Evolutionary conservation across 1,284 basidiomycete species (phyloP), one percentile per base, ranked within the genome.

Genomic region (Dichomitus squalens): DNA sequence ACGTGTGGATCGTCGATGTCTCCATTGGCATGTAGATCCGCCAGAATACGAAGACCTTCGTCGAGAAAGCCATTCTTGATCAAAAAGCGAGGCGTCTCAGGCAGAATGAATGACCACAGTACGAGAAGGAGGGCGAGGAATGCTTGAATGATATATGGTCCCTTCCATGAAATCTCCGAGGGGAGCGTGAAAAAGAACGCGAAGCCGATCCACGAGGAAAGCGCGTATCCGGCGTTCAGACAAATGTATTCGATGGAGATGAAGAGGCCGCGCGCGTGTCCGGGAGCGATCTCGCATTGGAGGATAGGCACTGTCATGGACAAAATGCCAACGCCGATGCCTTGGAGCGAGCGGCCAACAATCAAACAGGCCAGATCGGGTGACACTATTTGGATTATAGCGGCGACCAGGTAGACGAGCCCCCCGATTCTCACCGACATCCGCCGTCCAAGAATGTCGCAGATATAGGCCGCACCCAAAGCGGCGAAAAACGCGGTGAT

Each of bases 11-110:
- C 73, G 57, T 71, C 70, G 16, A 72, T 60, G 58, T 83, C 76
- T 31, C 81, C 79, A 1, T 60, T 69, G 0, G 74, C 77, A 49
- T 84, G 80, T 16, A 84, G 72, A 59, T 83, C 80, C 11, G 82
- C 80, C 14, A 83, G 72, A 16, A 75, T 71, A 12, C 57, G 68
- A 6, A 82, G 65, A 3, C 76, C 82, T 63, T 83, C 80, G 49
- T 71, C 60, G 18, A 71, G 67, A 66, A 80, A 79, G 3, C 79
- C 82, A 46, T 81, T 79, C 61, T 76, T 76, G 57, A 82, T 72
- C 36, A 83, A 74, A 79, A 80, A 83, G 18, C 82, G 76, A 2
- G 81, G 82, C 0, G 81, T 81, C 60, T 84, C 82, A 0, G 82
- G 82, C 23, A 84, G 74, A 57, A 79, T 69, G 65, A 81, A 76